Base-by-base conservation (phyloP, 176 grass and related monocot species). In the Oryza rufipogon region DNA sequence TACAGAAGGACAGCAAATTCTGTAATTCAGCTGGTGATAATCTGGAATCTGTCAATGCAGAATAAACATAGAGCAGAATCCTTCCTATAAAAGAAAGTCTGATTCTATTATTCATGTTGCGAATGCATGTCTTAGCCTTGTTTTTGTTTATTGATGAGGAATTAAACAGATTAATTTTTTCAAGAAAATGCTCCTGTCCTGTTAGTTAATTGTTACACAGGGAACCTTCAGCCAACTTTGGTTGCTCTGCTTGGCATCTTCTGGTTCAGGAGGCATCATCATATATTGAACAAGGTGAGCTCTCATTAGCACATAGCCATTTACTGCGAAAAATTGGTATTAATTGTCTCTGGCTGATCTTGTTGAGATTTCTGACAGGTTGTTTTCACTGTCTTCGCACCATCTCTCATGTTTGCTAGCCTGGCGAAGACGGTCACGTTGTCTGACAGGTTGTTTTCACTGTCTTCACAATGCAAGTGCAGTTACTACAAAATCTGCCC, bases 371-470 rank as follows among this genome's bases (percentile, higher is more conserved):
- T 78, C 54, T 17, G 3, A 49, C 87, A 98, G 96, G 83, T 98
- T 74, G 89, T 97, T 56, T 97, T 95, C 46, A 81, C 83, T 26
- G 87, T 97, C 42, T 95, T 97, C 85, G 95, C 91, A 1, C 95
- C 95, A 28, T 87, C 88, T 15, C 85, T 97, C 11, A 93, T 93
- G 82, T 97, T 97, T 72, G 63, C 86, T 16, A 91, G 72, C 80
- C 91, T 97, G 9, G 91, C 92, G 3, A 97, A 86, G 82, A 95
- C 91, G 2, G 92, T 97, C 28, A 97, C 92, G 0, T 68, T 95
- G 0, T 70, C 85, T 3, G 91, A 95, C 23, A 32, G 30, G 30
- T 32, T 32, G 30, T 32, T 32, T 32, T 32, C 30, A 32, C 30
- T 32, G 86, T 95, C 41, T 72, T 98, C 96, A 1, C 51, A 19